A percentile compares a stretch with the other conserved stretches of the same genome.
These are phyloP conservation scores for Mallotus repandus DNA, from an alignment of 441 rosid species.

Conservation along the genomic window DNA sequence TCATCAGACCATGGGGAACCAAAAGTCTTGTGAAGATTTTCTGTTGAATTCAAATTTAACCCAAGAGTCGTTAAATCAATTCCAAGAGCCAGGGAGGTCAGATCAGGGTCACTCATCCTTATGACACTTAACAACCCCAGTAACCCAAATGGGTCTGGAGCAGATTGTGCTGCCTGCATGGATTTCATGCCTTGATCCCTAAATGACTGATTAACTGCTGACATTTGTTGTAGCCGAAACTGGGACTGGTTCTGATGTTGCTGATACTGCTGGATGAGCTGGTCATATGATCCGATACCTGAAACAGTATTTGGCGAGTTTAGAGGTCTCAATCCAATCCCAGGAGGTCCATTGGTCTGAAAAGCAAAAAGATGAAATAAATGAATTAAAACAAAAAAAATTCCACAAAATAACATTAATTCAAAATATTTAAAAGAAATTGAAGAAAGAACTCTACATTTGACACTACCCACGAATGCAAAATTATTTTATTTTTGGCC, in stretches of 20 bases:
- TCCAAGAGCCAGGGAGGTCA: conserved; percentile 89
- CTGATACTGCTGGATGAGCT: conserved; percentile 83
- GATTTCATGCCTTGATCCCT: conserved; percentile 80
- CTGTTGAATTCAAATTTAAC: conserved; percentile 80
- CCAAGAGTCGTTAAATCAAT: conserved; percentile 92
- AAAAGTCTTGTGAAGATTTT: conserved; percentile 84
- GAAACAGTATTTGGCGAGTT: conserved; percentile 67
- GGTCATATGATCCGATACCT: conserved; percentile 70
- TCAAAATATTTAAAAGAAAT: background rate
- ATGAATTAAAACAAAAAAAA: conserved; percentile 6
- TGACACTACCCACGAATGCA: background rate
- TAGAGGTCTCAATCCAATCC: conserved; percentile 80
- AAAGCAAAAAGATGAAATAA: conserved; percentile 19
- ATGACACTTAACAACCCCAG: conserved; percentile 82
- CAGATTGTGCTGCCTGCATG: conserved; percentile 61
- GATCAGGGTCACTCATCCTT: conserved; percentile 78
- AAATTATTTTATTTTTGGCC: background rate
- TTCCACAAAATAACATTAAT: background rate
- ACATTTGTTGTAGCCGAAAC: conserved; percentile 80
- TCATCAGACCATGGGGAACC: conserved; percentile 98
- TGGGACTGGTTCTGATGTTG: conserved; percentile 80
- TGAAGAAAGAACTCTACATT: background rate
- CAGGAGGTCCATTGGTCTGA: conserved; percentile 81
- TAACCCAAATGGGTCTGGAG: conserved; percentile 85
- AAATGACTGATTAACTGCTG: conserved; percentile 74